phyloP scores from a whole-genome alignment of 306 rosid genomes.

The Leucaena leucocephala region DNA sequence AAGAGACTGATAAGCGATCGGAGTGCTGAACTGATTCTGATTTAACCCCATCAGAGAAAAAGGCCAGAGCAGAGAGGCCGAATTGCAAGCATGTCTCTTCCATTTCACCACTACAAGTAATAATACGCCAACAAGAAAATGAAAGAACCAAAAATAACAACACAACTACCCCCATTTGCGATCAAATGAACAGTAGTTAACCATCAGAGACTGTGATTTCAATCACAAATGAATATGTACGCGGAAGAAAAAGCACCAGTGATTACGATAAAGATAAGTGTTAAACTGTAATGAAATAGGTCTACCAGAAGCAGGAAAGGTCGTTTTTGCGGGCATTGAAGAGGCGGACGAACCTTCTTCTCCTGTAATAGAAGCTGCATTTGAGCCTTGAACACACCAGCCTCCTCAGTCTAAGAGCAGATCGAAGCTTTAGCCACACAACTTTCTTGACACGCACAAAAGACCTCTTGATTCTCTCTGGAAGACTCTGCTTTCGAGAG shows the following conservation, averaged over 20 bases:
- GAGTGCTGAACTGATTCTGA: no score
- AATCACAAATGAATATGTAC: neutral
- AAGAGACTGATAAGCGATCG: neutral
- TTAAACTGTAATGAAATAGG: neutral
- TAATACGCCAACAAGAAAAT: neutral
- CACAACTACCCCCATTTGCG: neutral
- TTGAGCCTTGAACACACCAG: constrained; percentile 53
- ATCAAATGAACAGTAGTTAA: neutral
- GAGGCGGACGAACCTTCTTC: constrained; percentile 61
- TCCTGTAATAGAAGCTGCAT: constrained; percentile 57
- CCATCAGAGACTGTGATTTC: neutral
- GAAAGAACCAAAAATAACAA: neutral
- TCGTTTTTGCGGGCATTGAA: constrained; percentile 37
- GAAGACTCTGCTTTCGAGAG: constrained; percentile 62
- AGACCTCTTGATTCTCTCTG: constrained; percentile 67
- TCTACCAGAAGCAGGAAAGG: constrained; percentile 45
- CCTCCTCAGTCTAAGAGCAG: constrained; percentile 46
- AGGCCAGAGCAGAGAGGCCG: constrained; percentile 10
- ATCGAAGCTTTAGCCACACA: constrained; percentile 60
- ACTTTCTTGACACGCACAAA: constrained; percentile 60
- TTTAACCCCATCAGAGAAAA: no score
- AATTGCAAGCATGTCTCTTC: neutral
- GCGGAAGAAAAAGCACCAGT: no score
- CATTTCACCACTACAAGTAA: neutral
- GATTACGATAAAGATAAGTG: neutral